phyloP scores from a whole-genome alignment of 768 basidiomycete genomes.

The Lactifluus hygrophoroides region DNA sequence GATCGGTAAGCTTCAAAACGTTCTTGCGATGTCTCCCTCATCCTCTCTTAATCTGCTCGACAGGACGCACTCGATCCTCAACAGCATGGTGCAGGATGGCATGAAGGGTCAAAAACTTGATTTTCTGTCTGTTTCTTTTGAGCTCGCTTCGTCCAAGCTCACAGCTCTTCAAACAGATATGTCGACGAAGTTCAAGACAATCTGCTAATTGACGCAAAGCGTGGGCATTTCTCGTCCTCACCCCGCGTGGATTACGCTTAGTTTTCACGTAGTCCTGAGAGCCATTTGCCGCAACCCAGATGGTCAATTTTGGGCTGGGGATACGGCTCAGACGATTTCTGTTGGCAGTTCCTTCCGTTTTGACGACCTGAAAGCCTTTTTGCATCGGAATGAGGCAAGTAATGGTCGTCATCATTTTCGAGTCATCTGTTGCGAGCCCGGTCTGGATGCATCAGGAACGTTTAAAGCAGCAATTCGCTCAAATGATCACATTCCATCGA shows the following conservation, averaged over 20 bases:
- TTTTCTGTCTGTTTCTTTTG: neutral
- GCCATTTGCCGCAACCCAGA: slow-evolving; percentile 51
- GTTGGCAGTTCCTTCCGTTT: slow-evolving; percentile 64
- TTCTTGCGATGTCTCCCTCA: neutral
- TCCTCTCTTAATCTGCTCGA: neutral
- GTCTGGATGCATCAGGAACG: neutral
- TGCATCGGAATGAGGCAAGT: slow-evolving; percentile 50
- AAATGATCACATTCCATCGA: neutral
- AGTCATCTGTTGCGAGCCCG: neutral
- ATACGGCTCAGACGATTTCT: slow-evolving; percentile 70
- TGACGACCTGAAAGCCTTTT: slow-evolving; percentile 57
- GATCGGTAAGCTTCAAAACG: slow-evolving; percentile 39
- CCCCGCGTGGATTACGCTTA: neutral
- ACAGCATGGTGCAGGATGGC: neutral
- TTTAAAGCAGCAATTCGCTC: neutral
- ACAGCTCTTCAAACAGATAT: slow-evolving; percentile 36
- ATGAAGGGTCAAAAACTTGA: slow-evolving; percentile 7
- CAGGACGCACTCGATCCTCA: slow-evolving; percentile 14
- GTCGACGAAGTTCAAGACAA: slow-evolving; percentile 66
- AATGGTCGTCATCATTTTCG: neutral
- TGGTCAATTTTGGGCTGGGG: slow-evolving; percentile 74
- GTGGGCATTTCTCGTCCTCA: slow-evolving; percentile 30
- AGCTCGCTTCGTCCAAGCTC: neutral
- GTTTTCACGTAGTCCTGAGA: slow-evolving; percentile 41
- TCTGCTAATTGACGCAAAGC: slow-evolving; percentile 50